phyloP scores from a whole-genome alignment of 805 yeast species.

The Kuraishia borneana region DNA sequence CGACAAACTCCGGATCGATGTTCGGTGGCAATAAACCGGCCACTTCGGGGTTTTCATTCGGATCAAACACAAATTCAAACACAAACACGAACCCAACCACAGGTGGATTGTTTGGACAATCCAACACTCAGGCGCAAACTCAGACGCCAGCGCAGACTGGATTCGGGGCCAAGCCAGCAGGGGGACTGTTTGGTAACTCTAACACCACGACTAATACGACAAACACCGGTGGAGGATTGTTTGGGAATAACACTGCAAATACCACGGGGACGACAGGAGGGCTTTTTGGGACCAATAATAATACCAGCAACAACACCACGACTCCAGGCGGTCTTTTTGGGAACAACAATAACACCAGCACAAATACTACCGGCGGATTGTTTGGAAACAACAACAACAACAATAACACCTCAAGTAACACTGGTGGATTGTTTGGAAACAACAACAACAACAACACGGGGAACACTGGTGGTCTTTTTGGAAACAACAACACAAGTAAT shows the following conservation, averaged over 20 bases:
- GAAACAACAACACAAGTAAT: conserved; percentile 7
- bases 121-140: conserved; percentile 6
- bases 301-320: conserved; percentile 6
- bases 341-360: conserved; percentile 4
- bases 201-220: conserved; percentile 4
- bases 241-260: conserved; percentile 10
- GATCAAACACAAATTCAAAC: neutral
- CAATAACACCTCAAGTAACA: conserved; percentile 3
- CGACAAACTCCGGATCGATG: neutral
- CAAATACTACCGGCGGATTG: conserved; percentile 6
- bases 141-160: conserved; percentile 5
- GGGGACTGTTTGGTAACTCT: conserved; percentile 9
- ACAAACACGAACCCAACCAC: conserved; percentile 6
- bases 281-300: conserved; percentile 14
- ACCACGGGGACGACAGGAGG: conserved; percentile 11
- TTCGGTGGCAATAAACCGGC: conserved; percentile 1
- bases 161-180: conserved; percentile 5
- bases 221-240: conserved; percentile 15
- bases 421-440: conserved; percentile 9
- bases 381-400: conserved; percentile 11
- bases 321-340: conserved; percentile 23
- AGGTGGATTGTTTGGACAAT: conserved; percentile 10
- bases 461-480: conserved; percentile 8
- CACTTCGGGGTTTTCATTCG: conserved; percentile 2
- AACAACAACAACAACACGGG: conserved; percentile 6